Conservation (phyloP, 352 stramenopile species). For the Phytophthora vignae region DNA sequence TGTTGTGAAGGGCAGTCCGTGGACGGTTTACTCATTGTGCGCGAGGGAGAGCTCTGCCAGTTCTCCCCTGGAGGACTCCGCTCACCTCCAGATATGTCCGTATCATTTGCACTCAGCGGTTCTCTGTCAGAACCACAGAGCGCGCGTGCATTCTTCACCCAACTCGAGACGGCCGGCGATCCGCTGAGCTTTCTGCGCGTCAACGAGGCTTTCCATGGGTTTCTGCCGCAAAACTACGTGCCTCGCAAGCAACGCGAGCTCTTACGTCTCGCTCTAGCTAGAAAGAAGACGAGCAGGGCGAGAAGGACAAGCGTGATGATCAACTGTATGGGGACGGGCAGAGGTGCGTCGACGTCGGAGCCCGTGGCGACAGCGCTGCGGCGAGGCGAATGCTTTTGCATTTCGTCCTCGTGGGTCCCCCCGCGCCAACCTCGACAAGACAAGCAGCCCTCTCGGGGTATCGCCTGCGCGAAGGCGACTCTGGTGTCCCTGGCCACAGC, state of each 20-base stretch:
- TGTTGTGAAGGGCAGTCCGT: conserved; percentile 65
- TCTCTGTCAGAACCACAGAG: conserved; percentile 42
- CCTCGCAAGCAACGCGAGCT: conserved; percentile 26
- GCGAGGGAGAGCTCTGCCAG: conserved; percentile 58
- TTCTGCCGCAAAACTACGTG: conserved; percentile 54
- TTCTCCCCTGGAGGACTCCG: conserved; percentile 49
- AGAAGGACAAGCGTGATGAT: conserved; percentile 14
- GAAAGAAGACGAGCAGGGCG: conserved; percentile 9
- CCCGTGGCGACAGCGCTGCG: conserved; percentile 36
- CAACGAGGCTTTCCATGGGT: conserved; percentile 62
- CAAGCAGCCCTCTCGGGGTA: conserved; percentile 17
- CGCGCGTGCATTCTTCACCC: conserved; percentile 58
- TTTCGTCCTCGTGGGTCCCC: conserved; percentile 65
- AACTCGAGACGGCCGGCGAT: conserved; percentile 59
- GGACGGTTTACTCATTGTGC: conserved; percentile 61
- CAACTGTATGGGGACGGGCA: conserved; percentile 17
- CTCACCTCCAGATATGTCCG: conserved; percentile 52
- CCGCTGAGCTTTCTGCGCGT: conserved; percentile 56
- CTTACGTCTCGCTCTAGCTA: conserved; percentile 14
- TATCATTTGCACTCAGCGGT: conserved; percentile 61
- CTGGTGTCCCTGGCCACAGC: conserved; percentile 49
- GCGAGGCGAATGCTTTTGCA: conserved; percentile 59
- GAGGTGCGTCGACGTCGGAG: neutral
- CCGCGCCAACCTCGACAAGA: conserved; percentile 38
- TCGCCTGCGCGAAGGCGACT: conserved; percentile 56